Conservation (phyloP, 441 rosid species). For the Adansonia madagascariensis region DNA sequence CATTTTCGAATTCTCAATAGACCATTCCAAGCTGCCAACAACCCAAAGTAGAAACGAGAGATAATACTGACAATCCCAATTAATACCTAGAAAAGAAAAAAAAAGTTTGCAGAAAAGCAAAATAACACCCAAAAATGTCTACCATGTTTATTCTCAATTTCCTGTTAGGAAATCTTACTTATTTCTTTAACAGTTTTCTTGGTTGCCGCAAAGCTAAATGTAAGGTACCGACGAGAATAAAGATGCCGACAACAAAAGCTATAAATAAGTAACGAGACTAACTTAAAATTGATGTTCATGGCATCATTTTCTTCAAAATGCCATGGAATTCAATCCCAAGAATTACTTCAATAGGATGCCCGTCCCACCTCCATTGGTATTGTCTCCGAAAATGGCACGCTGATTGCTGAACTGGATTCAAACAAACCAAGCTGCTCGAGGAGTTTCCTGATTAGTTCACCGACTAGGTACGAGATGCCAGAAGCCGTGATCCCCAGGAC, state of each 20-base stretch:
- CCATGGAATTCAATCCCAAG: background rate
- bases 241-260: background rate
- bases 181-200: background rate
- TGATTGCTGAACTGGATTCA: constrained; percentile 32
- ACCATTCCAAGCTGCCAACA: too few species aligned
- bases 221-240: background rate
- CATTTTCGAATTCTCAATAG: too few species aligned
- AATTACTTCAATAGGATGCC: constrained; percentile 39
- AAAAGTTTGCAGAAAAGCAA: too few species aligned
- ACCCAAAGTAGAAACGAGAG: too few species aligned
- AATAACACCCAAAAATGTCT: too few species aligned
- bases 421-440: constrained; percentile 57
- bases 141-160: too few species aligned
- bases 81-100: too few species aligned
- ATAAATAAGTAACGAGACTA: background rate
- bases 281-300: background rate
- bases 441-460: constrained; percentile 53
- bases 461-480: constrained; percentile 61
- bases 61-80: too few species aligned
- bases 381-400: background rate
- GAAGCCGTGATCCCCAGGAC: constrained; percentile 52
- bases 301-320: background rate
- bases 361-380: constrained; percentile 24
- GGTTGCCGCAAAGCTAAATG: background rate
- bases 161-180: background rate